phyloP scores from a whole-genome alignment of 2,329 filamentous ascomycete species.

The Basipetospora chlamydospora region DNA sequence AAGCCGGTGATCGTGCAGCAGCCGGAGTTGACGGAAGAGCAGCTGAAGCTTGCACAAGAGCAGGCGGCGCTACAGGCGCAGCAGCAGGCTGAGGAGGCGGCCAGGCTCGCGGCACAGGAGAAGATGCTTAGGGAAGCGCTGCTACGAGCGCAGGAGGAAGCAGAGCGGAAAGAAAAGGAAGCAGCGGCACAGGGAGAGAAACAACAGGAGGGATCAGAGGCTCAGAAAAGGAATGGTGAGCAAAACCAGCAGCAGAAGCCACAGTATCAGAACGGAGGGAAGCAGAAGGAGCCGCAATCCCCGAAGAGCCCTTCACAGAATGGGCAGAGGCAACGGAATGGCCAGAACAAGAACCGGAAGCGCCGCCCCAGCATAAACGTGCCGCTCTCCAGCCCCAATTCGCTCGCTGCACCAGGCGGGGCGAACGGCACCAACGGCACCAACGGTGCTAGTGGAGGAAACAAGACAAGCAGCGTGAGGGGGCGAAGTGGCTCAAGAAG shows the following conservation, averaged over 20 bases:
- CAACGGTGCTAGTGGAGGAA: too few species aligned
- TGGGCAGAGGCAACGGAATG: constrained; percentile 10
- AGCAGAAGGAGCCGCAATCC: constrained; percentile 8
- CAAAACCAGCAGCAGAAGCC: constrained; percentile 9
- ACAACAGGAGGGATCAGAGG: too few species aligned
- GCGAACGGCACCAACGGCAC: too few species aligned
- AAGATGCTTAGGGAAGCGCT: constrained; percentile 1
- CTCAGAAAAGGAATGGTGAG: background rate
- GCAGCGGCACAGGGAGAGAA: too few species aligned
- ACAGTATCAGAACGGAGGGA: too few species aligned
- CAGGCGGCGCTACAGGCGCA: background rate
- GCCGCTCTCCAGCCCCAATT: too few species aligned
- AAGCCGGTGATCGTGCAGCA: constrained; percentile 6
- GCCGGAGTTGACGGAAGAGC: constrained; percentile 4
- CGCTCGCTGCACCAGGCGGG: too few species aligned
- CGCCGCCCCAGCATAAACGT: too few species aligned
- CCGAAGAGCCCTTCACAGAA: constrained; percentile 15
- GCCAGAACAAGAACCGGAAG: too few species aligned
- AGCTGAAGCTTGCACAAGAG: background rate
- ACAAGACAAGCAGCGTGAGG: too few species aligned
- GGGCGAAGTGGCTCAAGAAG: too few species aligned
- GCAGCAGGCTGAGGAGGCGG: background rate
- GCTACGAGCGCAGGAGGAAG: background rate
- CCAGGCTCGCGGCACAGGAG: background rate
- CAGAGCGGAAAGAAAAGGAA: background rate